A percentile compares a stretch with the other conserved stretches of the same genome.
Conservation (phyloP, 1,284 basidiomycete genomes). For the Fomitopsis pinicola region DNA sequence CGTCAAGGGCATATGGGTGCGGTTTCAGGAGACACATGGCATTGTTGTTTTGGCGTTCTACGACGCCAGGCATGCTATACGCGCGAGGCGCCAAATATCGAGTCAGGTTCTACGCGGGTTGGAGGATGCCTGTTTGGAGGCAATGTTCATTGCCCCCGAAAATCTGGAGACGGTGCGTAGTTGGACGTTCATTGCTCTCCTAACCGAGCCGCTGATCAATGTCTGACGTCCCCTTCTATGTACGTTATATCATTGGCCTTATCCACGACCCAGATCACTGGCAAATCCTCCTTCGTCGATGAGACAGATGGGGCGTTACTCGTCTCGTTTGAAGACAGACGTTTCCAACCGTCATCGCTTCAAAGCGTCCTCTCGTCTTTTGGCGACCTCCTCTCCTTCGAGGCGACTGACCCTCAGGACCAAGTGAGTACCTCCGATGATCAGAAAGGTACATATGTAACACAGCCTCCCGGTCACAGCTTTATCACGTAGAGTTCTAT, state of each 20-base stretch:
- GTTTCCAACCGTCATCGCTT: conserved; percentile 14
- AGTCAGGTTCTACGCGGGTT: conserved; percentile 15
- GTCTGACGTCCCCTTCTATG: background rate
- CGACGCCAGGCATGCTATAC: conserved; percentile 51
- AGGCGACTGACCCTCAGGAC: conserved; percentile 12
- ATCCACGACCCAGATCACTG: conserved; percentile 32
- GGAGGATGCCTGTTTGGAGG: conserved; percentile 14
- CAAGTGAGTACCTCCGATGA: conserved; percentile 11
- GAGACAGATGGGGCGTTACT: conserved; percentile 38
- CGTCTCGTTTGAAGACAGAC: conserved; percentile 30
- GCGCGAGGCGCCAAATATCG: conserved; percentile 33
- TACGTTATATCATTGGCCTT: background rate
- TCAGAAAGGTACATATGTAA: background rate
- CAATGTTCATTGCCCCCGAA: conserved; percentile 13
- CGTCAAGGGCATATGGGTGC: conserved; percentile 50
- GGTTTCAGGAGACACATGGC: conserved; percentile 42
- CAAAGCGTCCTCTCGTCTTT: conserved; percentile 19
- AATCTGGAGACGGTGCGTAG: conserved; percentile 12
- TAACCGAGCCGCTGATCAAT: background rate
- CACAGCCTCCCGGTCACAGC: conserved; percentile 19
- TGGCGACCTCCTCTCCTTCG: conserved; percentile 21
- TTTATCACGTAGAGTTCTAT: conserved; percentile 59
- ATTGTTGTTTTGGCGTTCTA: conserved; percentile 58
- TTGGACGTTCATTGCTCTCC: too few species aligned
- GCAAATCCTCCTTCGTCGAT: conserved; percentile 33